Conservation (phyloP, 169 alveolate genomes). For the Cryptosporidium canis region DNA sequence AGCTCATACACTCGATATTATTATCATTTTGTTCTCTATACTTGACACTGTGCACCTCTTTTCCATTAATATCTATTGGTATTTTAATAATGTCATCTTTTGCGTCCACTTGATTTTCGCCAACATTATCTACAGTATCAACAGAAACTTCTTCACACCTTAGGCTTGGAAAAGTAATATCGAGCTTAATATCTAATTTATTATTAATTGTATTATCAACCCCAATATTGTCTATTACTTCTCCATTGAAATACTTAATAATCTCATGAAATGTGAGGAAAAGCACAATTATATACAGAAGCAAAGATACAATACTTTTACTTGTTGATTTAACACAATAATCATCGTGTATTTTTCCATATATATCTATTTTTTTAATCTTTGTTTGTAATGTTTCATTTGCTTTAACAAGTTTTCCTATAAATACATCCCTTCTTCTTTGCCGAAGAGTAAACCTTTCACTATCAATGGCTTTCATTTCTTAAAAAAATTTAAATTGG, state of each 20-base stretch:
- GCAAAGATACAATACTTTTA: slow-evolving; percentile 41
- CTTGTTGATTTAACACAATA: slow-evolving; percentile 67
- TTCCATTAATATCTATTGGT: slow-evolving; percentile 40
- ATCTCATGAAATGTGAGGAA: slow-evolving; percentile 24
- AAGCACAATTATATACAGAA: slow-evolving; percentile 7
- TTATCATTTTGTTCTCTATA: slow-evolving; percentile 4
- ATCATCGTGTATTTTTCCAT: slow-evolving; percentile 70
- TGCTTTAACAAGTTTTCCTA: slow-evolving; percentile 8
- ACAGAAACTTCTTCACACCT: slow-evolving; percentile 68
- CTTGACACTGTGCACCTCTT: neutral
- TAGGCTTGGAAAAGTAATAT: slow-evolving; percentile 57
- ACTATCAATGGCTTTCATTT: neutral
- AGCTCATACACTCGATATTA: slow-evolving; percentile 36
- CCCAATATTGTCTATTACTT: slow-evolving; percentile 42
- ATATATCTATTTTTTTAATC: slow-evolving; percentile 54
- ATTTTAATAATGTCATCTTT: slow-evolving; percentile 17
- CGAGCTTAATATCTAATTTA: slow-evolving; percentile 45
- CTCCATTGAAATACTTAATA: slow-evolving; percentile 29
- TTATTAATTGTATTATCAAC: slow-evolving; percentile 45
- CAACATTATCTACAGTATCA: slow-evolving; percentile 70
- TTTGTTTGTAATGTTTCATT: slow-evolving; percentile 1
- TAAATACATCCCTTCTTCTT: slow-evolving; percentile 12
- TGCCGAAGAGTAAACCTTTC: neutral
- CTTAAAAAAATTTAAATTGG: neutral
- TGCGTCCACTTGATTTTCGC: slow-evolving; percentile 67